These are phyloP conservation scores for Acanthamoeba royreba DNA, from an alignment of 208 protist genomes.

Conservation along the genomic window DNA sequence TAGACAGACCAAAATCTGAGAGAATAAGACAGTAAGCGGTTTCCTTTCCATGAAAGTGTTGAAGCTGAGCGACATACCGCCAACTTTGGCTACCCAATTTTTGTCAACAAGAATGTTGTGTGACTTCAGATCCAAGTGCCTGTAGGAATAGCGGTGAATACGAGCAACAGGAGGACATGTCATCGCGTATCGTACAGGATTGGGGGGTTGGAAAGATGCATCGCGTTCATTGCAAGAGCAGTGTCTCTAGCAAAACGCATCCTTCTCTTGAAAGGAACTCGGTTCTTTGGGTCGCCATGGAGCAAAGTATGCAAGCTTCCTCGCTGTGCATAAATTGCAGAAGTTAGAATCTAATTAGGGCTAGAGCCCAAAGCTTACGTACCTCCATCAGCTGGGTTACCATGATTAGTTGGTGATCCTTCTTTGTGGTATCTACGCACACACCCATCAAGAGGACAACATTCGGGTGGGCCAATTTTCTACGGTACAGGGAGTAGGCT, in stretches of 20 bases:
- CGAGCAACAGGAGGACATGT: not conserved
- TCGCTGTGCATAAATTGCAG: not conserved
- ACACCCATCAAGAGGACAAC: slow-evolving; percentile 40
- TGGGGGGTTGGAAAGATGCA: slow-evolving; percentile 40
- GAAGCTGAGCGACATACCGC: too few species aligned
- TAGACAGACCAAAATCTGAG: slow-evolving; percentile 30
- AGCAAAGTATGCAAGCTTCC: slow-evolving; percentile 2
- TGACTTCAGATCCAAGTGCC: slow-evolving; percentile 27
- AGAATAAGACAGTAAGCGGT: too few species aligned
- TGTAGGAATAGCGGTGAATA: not conserved
- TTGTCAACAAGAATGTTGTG: slow-evolving; percentile 35
- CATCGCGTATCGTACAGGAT: not conserved
- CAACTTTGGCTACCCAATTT: slow-evolving; percentile 32
- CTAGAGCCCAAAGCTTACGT: not conserved
- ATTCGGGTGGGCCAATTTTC: slow-evolving; percentile 21
- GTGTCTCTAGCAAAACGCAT: slow-evolving; percentile 40
- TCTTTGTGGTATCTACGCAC: not conserved
- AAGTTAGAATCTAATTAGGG: not conserved
- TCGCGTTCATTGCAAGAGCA: slow-evolving; percentile 4
- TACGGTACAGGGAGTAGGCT: not conserved
- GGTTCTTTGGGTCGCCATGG: slow-evolving; percentile 8
- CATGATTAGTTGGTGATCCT: slow-evolving; percentile 30
- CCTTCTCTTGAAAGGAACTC: slow-evolving; percentile 20
- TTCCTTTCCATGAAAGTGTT: too few species aligned
- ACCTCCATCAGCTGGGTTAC: slow-evolving; percentile 44